Percentiles rank a stretch among this genome's conserved stretches.
Conservation (phyloP, 139 green algal genomes). For the Chlorella vulgaris region DNA sequence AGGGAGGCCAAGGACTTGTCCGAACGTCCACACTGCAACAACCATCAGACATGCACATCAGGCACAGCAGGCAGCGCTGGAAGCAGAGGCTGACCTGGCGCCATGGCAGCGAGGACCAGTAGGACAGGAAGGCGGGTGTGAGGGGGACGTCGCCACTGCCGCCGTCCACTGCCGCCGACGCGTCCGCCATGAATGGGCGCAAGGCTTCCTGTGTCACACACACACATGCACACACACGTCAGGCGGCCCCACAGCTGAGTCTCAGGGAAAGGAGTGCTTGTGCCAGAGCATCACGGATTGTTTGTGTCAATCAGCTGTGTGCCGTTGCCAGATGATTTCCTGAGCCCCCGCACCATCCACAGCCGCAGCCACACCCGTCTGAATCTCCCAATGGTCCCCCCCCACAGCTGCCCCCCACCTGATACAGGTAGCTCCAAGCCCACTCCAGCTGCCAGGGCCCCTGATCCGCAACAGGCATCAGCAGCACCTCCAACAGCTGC, state of each 20-base stretch:
- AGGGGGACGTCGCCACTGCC: neutral
- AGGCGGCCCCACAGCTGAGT: neutral
- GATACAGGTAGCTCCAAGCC: slow-evolving; percentile 37
- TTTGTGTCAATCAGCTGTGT: too few relatives aligned
- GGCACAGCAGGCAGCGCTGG: neutral
- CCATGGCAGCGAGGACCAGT: slow-evolving; percentile 38
- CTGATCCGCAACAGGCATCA: slow-evolving; percentile 18
- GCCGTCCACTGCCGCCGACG: neutral
- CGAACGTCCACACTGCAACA: too few relatives aligned
- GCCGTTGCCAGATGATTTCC: too few relatives aligned
- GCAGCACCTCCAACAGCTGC: slow-evolving; percentile 30
- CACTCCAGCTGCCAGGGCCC: slow-evolving; percentile 31
- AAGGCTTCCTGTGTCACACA: neutral
- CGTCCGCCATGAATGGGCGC: slow-evolving; percentile 10
- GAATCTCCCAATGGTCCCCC: neutral
- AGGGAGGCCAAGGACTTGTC: too few relatives aligned
- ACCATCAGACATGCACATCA: neutral
- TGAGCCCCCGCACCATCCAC: neutral
- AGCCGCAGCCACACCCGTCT: neutral
- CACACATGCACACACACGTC: neutral
- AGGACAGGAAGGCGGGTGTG: slow-evolving; percentile 12
- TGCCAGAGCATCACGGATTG: too few relatives aligned
- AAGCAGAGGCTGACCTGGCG: neutral
- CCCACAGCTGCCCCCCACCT: slow-evolving; percentile 4
- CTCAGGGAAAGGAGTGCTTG: too few relatives aligned